phyloP scores from a whole-genome alignment of 495 filamentous ascomycete species.

The Penicillium turbatum region DNA sequence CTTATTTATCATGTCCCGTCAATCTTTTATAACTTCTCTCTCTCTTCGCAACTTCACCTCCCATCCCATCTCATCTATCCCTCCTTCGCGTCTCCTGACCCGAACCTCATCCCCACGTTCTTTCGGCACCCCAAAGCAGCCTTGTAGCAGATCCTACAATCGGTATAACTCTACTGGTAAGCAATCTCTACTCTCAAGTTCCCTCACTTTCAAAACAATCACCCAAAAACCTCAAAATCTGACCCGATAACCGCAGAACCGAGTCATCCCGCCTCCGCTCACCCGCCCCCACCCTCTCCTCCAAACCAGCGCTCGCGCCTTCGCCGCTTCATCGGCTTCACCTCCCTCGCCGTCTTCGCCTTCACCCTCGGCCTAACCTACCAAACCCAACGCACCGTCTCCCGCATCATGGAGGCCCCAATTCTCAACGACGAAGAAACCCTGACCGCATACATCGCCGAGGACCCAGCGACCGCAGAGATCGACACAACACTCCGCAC shows the following conservation, averaged over 20 bases:
- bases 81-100: background rate
- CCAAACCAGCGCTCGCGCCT: constrained; percentile 30
- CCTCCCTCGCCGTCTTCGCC: constrained; percentile 36
- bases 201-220: background rate
- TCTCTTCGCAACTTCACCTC: background rate
- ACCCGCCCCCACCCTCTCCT: constrained; percentile 10
- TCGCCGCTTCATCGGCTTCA: constrained; percentile 37
- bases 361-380: constrained; percentile 31
- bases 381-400: constrained; percentile 23
- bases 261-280: background rate
- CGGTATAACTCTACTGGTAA: constrained; percentile 1
- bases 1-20: background rate
- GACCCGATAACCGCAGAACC: constrained; percentile 7
- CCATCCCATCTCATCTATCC: background rate
- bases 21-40: background rate
- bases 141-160: background rate
- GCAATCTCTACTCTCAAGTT: background rate
- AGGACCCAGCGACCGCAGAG: constrained; percentile 54
- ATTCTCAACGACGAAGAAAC: constrained; percentile 64
- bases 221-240: background rate
- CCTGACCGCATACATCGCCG: constrained; percentile 59
- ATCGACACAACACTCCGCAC: constrained; percentile 69
- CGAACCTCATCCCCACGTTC: background rate
- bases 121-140: constrained; percentile 1
- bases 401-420: constrained; percentile 42